Evolutionary conservation across 352 stramenopile species (phyloP).

Genomic region (Globisporangium heterothallicum): DNA sequence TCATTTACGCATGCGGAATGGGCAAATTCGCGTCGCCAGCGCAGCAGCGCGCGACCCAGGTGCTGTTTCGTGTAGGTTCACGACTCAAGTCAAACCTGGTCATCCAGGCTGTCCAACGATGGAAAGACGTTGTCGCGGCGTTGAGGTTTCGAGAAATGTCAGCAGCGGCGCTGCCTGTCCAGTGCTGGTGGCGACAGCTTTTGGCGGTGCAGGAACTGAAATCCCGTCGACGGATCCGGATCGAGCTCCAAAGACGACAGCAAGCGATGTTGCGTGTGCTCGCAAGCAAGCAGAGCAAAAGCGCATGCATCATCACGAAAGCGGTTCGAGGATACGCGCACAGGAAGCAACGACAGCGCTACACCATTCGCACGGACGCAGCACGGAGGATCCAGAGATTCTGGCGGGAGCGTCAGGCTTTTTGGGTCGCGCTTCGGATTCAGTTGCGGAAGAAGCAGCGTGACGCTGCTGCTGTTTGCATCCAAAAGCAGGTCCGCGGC

Average conservation of each 20-base stretch:
- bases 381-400: constrained; percentile 40
- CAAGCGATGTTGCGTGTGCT: constrained; percentile 32
- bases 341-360: constrained; percentile 2
- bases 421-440: constrained; percentile 40
- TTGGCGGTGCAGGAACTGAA: constrained; percentile 21
- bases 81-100: constrained; percentile 36
- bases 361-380: constrained; percentile 15
- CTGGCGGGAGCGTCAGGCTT: constrained; percentile 38
- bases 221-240: constrained; percentile 21
- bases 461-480: constrained; percentile 28
- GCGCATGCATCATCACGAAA: constrained; percentile 39
- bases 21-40: constrained; percentile 58
- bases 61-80: constrained; percentile 39
- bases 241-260: constrained; percentile 43
- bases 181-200: constrained; percentile 65
- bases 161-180: constrained; percentile 17
- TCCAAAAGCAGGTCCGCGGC: constrained; percentile 36
- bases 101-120: constrained; percentile 37
- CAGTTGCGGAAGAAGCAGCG: constrained; percentile 30
- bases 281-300: constrained; percentile 36
- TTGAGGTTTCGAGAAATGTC: constrained; percentile 14
- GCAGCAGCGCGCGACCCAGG: constrained; percentile 44
- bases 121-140: constrained; percentile 24
- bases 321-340: constrained; percentile 24
- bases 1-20: constrained; percentile 54